Base-by-base conservation (phyloP, 2,329 filamentous ascomycete species). In the Microdochium bolleyi region DNA sequence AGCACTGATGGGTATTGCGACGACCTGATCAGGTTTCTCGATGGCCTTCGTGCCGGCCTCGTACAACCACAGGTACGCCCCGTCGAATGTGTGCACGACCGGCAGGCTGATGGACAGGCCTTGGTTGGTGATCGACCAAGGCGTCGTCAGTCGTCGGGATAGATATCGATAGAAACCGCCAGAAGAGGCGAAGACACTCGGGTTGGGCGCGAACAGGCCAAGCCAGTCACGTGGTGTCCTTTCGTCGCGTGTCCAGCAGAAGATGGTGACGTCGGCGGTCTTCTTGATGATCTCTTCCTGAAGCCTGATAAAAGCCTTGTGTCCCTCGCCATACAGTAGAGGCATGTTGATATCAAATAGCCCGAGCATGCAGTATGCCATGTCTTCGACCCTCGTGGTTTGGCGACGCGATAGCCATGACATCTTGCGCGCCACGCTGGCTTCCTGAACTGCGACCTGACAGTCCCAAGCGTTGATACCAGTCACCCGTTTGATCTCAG, bases 321-420 rank as follows among this genome's bases (percentile, higher is more conserved):
- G 10, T 24, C 38, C 56, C 56, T 55, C 54, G 1, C 54, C 54
- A 48, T 55, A 55, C 5, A 55, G 16, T 49, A 54, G 24, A 14
- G 52, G 54, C 54, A 55, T 55, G 32, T 51, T 48, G 22, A 55
- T 38, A 32, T 51, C 49, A 27, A 55, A 49, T 3, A 55, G 30
- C 9, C 54, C 54, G n/a, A 53, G 24, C 3, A 55, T 24, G 27
- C 44, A 49, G 49, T 55, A 55, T 13, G 54, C 52, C 19, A 19
- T 24, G 38, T 55, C 54, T 38, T 55, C 52, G 16, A 37, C 22
- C 0, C 54, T 14, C 10, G 52, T 52, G 4, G 49, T 50, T 8
- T 16, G 25, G 24, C 52, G 22, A 9, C 32, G 13, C n/a, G 54
- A 8, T n/a, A 48, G 49, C 54, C 54, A 55, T 16, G 54, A 52